Evolutionary conservation across 2,329 filamentous ascomycete species (phyloP), one percentile per base, ranked within the genome.

Genomic region (Tolypocladium tropicale): DNA sequence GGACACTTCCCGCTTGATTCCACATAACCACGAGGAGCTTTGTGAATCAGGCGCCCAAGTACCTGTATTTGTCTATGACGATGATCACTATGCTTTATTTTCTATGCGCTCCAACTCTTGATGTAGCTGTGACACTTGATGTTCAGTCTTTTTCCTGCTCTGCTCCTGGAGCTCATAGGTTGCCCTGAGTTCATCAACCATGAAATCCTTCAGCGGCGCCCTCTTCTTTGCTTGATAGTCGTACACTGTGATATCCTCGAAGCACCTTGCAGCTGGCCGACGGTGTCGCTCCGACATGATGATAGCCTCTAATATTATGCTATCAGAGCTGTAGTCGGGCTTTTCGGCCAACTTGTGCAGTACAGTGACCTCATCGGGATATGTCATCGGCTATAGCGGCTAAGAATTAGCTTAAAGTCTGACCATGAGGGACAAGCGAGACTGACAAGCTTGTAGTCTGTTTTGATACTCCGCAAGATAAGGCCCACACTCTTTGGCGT

Each of bases 401-500:
- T n/a, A 53, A 16, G 7, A 4, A 30, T 43, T 9, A 50, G 36
- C 43, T 25, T 7, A 16, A 12, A 18, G 14, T 1, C 51, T n/a
- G 3, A 5, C 0, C 30, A 4, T 1, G 11, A 12, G 7, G 11
- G 10, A 21, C 4, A 34, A 5, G 2, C 11, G 50, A 9, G 25
- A 77, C 86, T 61, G 68, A 94, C 90, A 73, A 95, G 91, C 74
- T 96, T 96, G 72, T 88, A 96, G 62, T 95, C 86, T 0, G 88
- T 85, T 63, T 81, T 87, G 62, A 96, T 90, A 62, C 85, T 90
- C 63, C 84, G 81, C 65, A 96, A 72, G 57, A 96, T 94, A 56
- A 96, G 68, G 0, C 92, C 91, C 21, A 84, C 75, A 1, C 80
- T 79, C 28, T 74, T 78, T 0, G 86, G 83, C 16, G 80, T 84